These are phyloP conservation scores for Coniella lustricola DNA, from an alignment of 2,329 filamentous ascomycete genomes.

Conservation along the genomic window DNA sequence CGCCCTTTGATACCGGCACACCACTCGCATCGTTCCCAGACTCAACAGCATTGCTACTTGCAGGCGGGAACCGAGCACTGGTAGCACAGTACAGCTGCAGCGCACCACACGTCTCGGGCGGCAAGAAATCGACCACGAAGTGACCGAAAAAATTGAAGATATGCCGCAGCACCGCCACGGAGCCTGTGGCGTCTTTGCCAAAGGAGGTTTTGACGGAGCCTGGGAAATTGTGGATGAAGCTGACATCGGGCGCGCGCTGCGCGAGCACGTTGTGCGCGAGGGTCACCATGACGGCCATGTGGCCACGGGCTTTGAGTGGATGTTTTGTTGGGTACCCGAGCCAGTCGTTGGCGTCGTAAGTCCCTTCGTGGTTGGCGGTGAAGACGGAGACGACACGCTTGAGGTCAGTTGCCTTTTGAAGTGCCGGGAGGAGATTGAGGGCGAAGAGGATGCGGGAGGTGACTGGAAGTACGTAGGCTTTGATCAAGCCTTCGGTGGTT, in stretches of 20 bases:
- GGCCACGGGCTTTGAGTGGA: conserved; percentile 32
- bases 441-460: conserved; percentile 42
- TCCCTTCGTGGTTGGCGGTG: conserved; percentile 28
- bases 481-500: conserved; percentile 42
- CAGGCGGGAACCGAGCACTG: conserved; percentile 26
- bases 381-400: conserved; percentile 50
- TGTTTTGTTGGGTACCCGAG: conserved; percentile 29
- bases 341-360: conserved; percentile 43
- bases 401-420: conserved; percentile 38
- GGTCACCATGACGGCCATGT: conserved; percentile 42
- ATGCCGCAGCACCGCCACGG: conserved; percentile 19
- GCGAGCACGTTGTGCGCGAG: conserved; percentile 43
- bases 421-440: conserved; percentile 48
- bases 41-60: conserved; percentile 1
- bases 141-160: conserved; percentile 23
- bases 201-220: conserved; percentile 29
- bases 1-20: conserved; percentile 20
- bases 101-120: neutral
- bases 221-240: conserved; percentile 34
- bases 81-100: conserved; percentile 20
- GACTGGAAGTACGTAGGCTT: conserved; percentile 26
- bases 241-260: conserved; percentile 33
- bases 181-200: conserved; percentile 19
- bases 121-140: neutral
- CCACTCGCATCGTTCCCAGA: conserved; percentile 20